Conservation (phyloP, 768 basidiomycete species). For the Leccinum uliginosum region DNA sequence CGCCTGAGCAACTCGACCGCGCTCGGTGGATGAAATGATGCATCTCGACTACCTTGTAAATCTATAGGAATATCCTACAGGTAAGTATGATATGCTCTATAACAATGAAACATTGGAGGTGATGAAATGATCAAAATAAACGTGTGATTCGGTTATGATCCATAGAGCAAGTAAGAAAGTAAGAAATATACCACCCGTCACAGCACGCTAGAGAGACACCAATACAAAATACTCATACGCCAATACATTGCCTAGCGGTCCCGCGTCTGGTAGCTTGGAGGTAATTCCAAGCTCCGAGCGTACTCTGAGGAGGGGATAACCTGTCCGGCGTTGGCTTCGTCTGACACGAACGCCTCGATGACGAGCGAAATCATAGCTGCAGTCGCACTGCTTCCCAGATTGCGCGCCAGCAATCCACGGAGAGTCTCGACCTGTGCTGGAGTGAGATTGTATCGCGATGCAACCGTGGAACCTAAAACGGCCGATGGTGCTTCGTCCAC, state of each 20-base stretch:
- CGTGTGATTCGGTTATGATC: too few species aligned
- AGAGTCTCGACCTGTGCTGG: slow-evolving; percentile 12
- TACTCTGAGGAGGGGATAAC: neutral
- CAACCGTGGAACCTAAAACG: neutral
- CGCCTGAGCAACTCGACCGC: too few species aligned
- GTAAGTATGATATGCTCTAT: too few species aligned
- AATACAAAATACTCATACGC: neutral
- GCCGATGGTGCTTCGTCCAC: neutral
- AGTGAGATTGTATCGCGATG: slow-evolving; percentile 7
- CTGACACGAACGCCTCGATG: slow-evolving; percentile 6
- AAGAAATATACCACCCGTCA: too few species aligned
- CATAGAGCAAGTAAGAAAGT: too few species aligned
- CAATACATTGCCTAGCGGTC: neutral
- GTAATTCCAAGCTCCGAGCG: slow-evolving; percentile 6
- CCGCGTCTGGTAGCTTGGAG: slow-evolving; percentile 20
- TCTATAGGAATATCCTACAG: too few species aligned
- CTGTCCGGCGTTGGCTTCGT: neutral
- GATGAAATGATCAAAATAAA: too few species aligned
- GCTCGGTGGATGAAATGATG: too few species aligned
- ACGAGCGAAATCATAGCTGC: slow-evolving; percentile 15
- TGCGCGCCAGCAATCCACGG: slow-evolving; percentile 5
- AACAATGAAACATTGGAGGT: too few species aligned
- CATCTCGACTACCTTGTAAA: too few species aligned
- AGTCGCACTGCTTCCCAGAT: neutral
- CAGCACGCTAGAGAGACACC: too few species aligned